phyloP scores from a whole-genome alignment of 768 basidiomycete genomes.

The Kwoniella sp. region DNA sequence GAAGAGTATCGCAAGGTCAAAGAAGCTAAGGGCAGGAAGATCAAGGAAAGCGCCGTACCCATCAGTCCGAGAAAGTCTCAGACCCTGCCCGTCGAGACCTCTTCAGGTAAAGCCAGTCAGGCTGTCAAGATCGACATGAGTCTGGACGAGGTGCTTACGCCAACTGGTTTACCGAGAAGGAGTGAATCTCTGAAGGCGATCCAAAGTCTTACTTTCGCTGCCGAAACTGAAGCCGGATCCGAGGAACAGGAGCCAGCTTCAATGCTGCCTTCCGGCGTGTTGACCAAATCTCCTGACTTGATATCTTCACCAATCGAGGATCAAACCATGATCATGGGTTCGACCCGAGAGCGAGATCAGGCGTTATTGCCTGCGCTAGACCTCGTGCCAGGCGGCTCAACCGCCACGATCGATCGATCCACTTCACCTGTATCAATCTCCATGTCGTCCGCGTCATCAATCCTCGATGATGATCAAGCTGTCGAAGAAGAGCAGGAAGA shows the following conservation, averaged over 20 bases:
- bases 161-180: conserved; percentile 14
- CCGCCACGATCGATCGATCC: background rate
- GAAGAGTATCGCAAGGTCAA: conserved; percentile 25
- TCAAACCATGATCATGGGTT: background rate
- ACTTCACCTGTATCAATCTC: conserved; percentile 4
- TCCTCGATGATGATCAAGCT: conserved; percentile 12
- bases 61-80: conserved; percentile 14
- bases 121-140: conserved; percentile 3
- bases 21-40: conserved; percentile 11
- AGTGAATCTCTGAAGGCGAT: conserved; percentile 17
- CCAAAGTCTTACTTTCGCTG: background rate
- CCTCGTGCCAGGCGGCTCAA: background rate
- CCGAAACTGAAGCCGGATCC: background rate
- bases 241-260: background rate
- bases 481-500: conserved; percentile 23
- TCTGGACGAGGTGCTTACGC: background rate
- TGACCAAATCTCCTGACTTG: background rate
- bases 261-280: background rate
- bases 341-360: background rate
- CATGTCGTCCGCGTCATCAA: conserved; percentile 5
- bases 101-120: too few relatives aligned
- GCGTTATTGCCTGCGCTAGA: conserved; percentile 11
- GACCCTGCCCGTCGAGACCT: conserved; percentile 4
- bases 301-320: background rate
- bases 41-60: conserved; percentile 4